Evolutionary conservation across 805 yeast species (phyloP).

Genomic region (Spathaspora arborariae): DNA sequence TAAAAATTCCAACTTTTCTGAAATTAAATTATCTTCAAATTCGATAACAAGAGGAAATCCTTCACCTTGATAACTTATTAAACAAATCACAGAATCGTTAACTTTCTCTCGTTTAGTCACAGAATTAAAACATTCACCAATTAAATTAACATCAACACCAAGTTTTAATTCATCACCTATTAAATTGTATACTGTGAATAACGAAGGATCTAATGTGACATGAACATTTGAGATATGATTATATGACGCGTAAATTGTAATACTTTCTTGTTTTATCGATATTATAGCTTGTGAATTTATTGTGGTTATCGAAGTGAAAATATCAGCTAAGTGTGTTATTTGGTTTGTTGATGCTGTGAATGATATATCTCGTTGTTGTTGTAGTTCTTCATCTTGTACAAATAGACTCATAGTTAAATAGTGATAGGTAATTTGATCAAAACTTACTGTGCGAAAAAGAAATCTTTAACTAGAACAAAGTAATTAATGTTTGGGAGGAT

Average conservation of each 20-base stretch:
- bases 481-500: too few relatives aligned
- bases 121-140: slow-evolving; percentile 33
- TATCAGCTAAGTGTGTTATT: slow-evolving; percentile 35
- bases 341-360: slow-evolving; percentile 37
- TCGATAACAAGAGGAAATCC: slow-evolving; percentile 38
- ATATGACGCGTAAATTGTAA: slow-evolving; percentile 30
- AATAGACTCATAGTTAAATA: neutral
- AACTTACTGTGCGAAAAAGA: neutral
- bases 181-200: slow-evolving; percentile 29
- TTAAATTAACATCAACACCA: slow-evolving; percentile 34
- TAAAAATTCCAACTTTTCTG: slow-evolving; percentile 39
- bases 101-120: slow-evolving; percentile 21
- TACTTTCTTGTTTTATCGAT: slow-evolving; percentile 28
- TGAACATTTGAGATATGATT: slow-evolving; percentile 36
- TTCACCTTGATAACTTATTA: slow-evolving; percentile 33
- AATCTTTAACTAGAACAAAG: too few relatives aligned
- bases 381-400: neutral
- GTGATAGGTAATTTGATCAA: too few relatives aligned
- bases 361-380: slow-evolving; percentile 1
- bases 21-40: slow-evolving; percentile 38
- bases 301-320: slow-evolving; percentile 28
- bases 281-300: slow-evolving; percentile 32
- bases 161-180: slow-evolving; percentile 14
- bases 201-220: slow-evolving; percentile 32
- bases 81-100: slow-evolving; percentile 25